Conservation (phyloP, 1,139 yeast species). For the Ogataea hybrid region DNA sequence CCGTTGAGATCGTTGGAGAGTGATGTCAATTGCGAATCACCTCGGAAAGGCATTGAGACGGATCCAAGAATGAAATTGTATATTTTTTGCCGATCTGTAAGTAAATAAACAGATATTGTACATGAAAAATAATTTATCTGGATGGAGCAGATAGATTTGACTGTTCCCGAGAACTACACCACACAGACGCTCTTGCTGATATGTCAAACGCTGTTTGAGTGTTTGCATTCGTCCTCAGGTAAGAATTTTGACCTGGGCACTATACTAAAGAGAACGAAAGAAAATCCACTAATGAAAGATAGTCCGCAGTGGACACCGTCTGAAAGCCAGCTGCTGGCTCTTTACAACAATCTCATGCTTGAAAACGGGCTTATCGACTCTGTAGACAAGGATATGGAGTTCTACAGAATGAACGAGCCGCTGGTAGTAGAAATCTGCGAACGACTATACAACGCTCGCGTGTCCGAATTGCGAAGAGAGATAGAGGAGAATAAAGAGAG, state of each 20-base stretch:
- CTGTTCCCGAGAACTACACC: conserved; percentile 23
- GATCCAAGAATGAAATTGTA: conserved; percentile 1
- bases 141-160: conserved; percentile 16
- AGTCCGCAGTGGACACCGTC: conserved; percentile 11
- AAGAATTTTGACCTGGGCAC: conserved; percentile 14
- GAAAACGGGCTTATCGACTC: conserved; percentile 15
- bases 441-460: conserved; percentile 18
- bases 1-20: conserved; percentile 3
- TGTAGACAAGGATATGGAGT: conserved; percentile 8
- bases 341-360: conserved; percentile 19
- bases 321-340: conserved; percentile 16
- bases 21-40: conserved; percentile 1
- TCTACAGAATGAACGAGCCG: conserved; percentile 14
- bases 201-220: conserved; percentile 28
- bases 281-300: conserved; percentile 26
- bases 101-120: conserved; percentile 1
- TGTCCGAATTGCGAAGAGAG: conserved; percentile 23
- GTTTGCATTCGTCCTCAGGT: conserved; percentile 12
- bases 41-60: conserved; percentile 2
- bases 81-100: conserved; percentile 6
- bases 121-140: not conserved
- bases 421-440: conserved; percentile 26
- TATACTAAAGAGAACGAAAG: conserved; percentile 16
- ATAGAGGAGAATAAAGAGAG: conserved; percentile 15
- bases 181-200: conserved; percentile 30